phyloP scores from a whole-genome alignment of 2,329 filamentous ascomycete genomes.

The Cladorrhinum sp. region DNA sequence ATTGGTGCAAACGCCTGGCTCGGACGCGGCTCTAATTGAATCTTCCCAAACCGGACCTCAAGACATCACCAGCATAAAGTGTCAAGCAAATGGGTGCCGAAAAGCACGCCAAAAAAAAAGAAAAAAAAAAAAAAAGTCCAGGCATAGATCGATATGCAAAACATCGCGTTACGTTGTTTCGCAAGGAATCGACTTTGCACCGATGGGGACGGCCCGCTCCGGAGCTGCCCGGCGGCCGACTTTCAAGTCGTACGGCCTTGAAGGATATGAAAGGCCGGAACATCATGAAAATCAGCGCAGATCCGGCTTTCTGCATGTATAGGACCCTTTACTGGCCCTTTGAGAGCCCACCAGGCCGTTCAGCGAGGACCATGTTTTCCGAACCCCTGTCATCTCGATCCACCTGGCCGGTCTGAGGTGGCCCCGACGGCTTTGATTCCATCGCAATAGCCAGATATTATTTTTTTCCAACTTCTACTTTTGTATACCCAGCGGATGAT shows the following conservation, averaged over 20 bases:
- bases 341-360: neutral
- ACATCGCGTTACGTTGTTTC: neutral
- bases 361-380: neutral
- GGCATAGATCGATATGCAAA: neutral
- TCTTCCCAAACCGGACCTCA: neutral
- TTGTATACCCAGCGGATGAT: slow-evolving; percentile 15
- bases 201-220: slow-evolving; percentile 27
- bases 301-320: neutral
- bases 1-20: neutral
- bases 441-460: slow-evolving; percentile 4
- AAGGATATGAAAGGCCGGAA: slow-evolving; percentile 3
- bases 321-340: neutral
- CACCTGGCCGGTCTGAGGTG: slow-evolving; percentile 17
- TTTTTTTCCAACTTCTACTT: slow-evolving; percentile 14
- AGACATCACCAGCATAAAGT: neutral
- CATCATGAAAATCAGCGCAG: slow-evolving; percentile 2
- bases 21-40: neutral
- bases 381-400: neutral
- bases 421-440: slow-evolving; percentile 22
- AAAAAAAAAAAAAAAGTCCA: no score
- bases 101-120: neutral
- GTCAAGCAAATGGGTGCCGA: neutral
- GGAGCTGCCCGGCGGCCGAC: slow-evolving; percentile 7
- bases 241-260: neutral
- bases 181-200: slow-evolving; percentile 6